Conservation (phyloP, 495 filamentous ascomycete genomes). For the Penicillium salamii region DNA sequence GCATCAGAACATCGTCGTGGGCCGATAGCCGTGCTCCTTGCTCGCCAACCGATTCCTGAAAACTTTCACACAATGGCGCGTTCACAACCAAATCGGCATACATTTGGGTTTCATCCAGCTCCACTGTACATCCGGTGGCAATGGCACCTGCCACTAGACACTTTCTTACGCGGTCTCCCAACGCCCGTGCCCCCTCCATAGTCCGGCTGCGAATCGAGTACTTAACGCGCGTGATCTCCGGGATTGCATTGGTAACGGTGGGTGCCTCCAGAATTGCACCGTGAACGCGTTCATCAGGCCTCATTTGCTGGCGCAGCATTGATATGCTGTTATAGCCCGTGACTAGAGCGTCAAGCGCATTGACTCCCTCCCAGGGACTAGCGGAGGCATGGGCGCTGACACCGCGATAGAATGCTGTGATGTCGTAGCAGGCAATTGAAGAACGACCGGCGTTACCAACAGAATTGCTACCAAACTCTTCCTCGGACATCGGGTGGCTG, state of each 20-base stretch:
- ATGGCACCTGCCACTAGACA: slow-evolving; percentile 60
- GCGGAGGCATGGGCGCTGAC: slow-evolving; percentile 54
- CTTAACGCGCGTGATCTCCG: slow-evolving; percentile 50
- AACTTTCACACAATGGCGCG: slow-evolving; percentile 53
- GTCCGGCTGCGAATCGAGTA: slow-evolving; percentile 51
- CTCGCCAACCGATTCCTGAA: slow-evolving; percentile 48
- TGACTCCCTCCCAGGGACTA: slow-evolving; percentile 51
- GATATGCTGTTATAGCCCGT: slow-evolving; percentile 60
- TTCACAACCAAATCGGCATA: slow-evolving; percentile 64
- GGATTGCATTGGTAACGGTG: slow-evolving; percentile 60
- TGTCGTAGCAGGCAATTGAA: too few relatives aligned
- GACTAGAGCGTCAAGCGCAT: slow-evolving; percentile 23
- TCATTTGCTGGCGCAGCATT: slow-evolving; percentile 60
- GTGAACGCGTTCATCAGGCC: slow-evolving; percentile 58
- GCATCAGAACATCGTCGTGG: slow-evolving; percentile 45
- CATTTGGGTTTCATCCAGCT: background rate
- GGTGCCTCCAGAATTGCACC: slow-evolving; percentile 58
- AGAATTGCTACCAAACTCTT: too few relatives aligned
- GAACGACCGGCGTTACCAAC: too few relatives aligned
- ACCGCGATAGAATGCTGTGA: too few relatives aligned
- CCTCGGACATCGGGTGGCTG: too few relatives aligned
- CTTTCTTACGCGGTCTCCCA: slow-evolving; percentile 49
- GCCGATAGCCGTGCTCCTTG: slow-evolving; percentile 47
- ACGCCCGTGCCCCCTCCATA: slow-evolving; percentile 38
- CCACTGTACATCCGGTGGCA: slow-evolving; percentile 54